These are phyloP conservation scores for Scheffersomyces lignicola DNA, from an alignment of 1,139 yeast genomes.

Conservation along the genomic window DNA sequence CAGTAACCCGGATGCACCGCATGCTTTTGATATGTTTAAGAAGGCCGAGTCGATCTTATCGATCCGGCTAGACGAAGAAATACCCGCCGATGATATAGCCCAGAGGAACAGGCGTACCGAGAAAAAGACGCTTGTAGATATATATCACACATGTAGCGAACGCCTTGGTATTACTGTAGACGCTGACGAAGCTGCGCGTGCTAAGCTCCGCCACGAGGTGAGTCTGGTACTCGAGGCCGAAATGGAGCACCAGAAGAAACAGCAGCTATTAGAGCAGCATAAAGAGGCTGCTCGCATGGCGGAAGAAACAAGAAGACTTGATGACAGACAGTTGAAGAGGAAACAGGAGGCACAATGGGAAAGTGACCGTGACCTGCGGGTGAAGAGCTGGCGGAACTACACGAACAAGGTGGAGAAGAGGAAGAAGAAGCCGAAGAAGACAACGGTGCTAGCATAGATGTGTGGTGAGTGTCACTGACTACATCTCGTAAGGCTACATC, in stretches of 20 bases:
- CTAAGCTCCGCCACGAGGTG: conserved; percentile 14
- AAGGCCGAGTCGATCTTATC: conserved; percentile 33
- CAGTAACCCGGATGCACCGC: conserved; percentile 53
- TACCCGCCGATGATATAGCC: conserved; percentile 10
- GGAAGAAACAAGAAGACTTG: conserved; percentile 32
- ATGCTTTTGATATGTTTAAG: conserved; percentile 58
- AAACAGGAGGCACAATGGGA: conserved; percentile 60
- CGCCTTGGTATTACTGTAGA: conserved; percentile 1
- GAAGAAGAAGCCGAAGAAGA: conserved; percentile 35
- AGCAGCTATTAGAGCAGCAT: conserved; percentile 30
- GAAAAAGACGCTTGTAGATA: conserved; percentile 33
- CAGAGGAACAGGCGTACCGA: conserved; percentile 28
- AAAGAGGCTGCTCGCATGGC: conserved; percentile 28
- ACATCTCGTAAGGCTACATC: neutral
- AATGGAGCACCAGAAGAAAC: conserved; percentile 30
- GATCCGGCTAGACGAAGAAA: conserved; percentile 15
- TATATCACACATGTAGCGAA: conserved; percentile 37
- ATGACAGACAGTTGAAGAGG: conserved; percentile 38
- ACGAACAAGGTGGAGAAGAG: conserved; percentile 44
- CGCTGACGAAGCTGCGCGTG: conserved; percentile 5
- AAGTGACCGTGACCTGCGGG: conserved; percentile 57
- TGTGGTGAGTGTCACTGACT: too few species aligned
- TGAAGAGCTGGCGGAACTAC: conserved; percentile 61
- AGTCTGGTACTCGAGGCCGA: conserved; percentile 34
- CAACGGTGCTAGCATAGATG: conserved; percentile 37